Base-by-base conservation (phyloP, 345 rosid species). In the Brassica rapa region DNA sequence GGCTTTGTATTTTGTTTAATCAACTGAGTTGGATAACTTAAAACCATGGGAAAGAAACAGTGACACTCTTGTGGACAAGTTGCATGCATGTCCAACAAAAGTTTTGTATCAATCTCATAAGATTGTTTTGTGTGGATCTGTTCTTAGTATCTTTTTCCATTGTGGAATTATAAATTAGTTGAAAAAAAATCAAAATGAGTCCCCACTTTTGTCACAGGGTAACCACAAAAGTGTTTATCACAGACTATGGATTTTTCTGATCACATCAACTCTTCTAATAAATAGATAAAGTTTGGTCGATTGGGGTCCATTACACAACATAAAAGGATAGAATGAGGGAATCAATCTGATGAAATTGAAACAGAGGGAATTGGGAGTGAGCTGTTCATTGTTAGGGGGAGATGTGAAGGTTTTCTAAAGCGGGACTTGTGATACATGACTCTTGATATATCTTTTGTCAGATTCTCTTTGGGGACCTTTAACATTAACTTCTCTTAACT, bases 321-420 rank as follows among this genome's bases (percentile, higher is more conserved):
- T 75, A 72, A 72, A 39, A 43, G 19, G 33, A 66, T 23, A 41
- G 29, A 49, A 55, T 30, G n/a, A 73, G 63, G 19, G 9, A 39
- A 66, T 10, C 30, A 14, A 10, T 56, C 12, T 37, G 60, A 39
- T 27, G 43, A 14, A 27, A 35, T 1, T 61, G 62, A 59, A 59
- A 4, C 6, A 35, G 19, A n/a, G 64, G 16, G 12, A n/a, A 9
- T 21, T 23, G 39, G 35, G 37, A 74, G 65, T 66, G 78, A 74
- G 66, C 41, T 75, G 66, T 25, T 66, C 0, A 24, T 57, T 56
- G 71, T 53, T 67, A 75, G 73, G 73, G 73, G 61, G 61, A 32
- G 74, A 76, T 68, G 79, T 76, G 73, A 68, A 68, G 62, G 25
- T 68, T 12, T 68, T 68, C 79, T n/a, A 49, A 68, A 68, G 73